These are phyloP conservation scores for Tieghemiomyces parasiticus DNA, from an alignment of 192 early-diverging fungal genomes.

Conservation along the genomic window DNA sequence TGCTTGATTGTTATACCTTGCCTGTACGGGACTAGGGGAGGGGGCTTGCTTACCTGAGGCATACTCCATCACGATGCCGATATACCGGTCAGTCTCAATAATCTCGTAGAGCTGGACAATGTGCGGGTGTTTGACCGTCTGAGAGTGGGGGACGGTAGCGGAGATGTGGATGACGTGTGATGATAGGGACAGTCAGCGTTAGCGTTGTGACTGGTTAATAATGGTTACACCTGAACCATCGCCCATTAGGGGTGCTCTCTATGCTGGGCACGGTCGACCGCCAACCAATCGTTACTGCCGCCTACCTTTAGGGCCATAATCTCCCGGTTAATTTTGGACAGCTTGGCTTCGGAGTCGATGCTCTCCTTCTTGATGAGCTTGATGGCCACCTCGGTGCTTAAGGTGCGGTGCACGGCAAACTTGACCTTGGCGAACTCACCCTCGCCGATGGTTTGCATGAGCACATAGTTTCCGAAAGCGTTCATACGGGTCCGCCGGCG, in stretches of 20 bases:
- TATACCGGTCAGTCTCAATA: slow-evolving; percentile 90
- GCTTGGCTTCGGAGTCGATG: slow-evolving; percentile 64
- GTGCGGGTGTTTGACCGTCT: slow-evolving; percentile 78
- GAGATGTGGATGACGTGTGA: too few relatives aligned
- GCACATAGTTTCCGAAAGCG: slow-evolving; percentile 79
- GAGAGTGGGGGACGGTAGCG: slow-evolving; percentile 11
- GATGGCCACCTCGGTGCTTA: slow-evolving; percentile 75
- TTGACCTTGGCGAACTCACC: slow-evolving; percentile 99
- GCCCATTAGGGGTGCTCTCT: too few relatives aligned
- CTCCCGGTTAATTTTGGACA: slow-evolving; percentile 87
- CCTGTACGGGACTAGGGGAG: too few relatives aligned
- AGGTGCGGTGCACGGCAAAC: slow-evolving; percentile 68
- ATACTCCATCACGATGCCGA: slow-evolving; percentile 95
- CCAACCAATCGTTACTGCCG: too few relatives aligned
- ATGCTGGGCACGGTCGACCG: too few relatives aligned
- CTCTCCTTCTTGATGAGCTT: slow-evolving; percentile 91
- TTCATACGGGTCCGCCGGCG: slow-evolving; percentile 18
- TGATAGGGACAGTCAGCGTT: too few relatives aligned
- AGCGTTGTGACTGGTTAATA: too few relatives aligned
- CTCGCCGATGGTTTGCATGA: slow-evolving; percentile 92
- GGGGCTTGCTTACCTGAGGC: slow-evolving; percentile 53
- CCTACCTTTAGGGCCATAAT: slow-evolving; percentile 84
- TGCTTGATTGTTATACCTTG: too few relatives aligned
- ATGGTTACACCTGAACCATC: too few relatives aligned
- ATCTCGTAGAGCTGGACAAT: slow-evolving; percentile 91